Conservation (phyloP, 495 filamentous ascomycete species). For the Evansstolkia leycettana region DNA sequence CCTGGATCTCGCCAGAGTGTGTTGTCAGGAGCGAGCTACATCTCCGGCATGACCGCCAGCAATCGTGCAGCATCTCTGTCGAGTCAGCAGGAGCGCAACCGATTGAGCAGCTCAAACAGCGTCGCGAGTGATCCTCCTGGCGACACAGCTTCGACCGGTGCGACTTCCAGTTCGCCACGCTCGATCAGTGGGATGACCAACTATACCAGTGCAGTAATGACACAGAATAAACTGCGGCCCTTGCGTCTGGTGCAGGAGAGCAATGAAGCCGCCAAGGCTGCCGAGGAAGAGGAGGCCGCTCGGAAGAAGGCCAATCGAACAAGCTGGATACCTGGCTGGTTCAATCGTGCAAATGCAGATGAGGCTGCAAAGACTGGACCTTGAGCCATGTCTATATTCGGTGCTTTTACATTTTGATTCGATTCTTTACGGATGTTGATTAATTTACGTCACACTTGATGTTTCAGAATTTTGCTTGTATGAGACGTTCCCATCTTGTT, state of each 20-base stretch:
- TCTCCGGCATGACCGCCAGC: conserved; percentile 32
- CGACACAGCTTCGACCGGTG: conserved; percentile 33
- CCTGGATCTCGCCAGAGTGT: conserved; percentile 33
- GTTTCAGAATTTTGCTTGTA: background rate
- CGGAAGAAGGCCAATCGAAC: conserved; percentile 48
- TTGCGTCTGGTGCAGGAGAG: conserved; percentile 73
- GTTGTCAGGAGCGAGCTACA: conserved; percentile 30
- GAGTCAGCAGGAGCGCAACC: conserved; percentile 29
- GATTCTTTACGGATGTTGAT: conserved; percentile 6
- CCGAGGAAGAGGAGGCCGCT: conserved; percentile 36
- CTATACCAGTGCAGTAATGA: conserved; percentile 46
- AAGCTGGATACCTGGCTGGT: conserved; percentile 49
- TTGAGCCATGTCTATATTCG: too few relatives aligned
- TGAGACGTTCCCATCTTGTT: background rate
- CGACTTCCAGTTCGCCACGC: conserved; percentile 42
- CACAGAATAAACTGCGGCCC: conserved; percentile 71
- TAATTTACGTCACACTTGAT: background rate
- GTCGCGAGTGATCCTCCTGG: conserved; percentile 45
- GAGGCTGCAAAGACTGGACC: conserved; percentile 8
- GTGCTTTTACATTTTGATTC: too few relatives aligned
- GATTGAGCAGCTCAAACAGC: conserved; percentile 46
- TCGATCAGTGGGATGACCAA: conserved; percentile 43
- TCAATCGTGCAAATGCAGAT: conserved; percentile 20
- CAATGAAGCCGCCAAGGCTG: conserved; percentile 27
- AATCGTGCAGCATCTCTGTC: conserved; percentile 38